Percentiles rank a stretch among this genome's conserved stretches.
Evolutionary conservation across 331 rosid genomes (phyloP).

Genomic region (Dryas integrifolia): DNA sequence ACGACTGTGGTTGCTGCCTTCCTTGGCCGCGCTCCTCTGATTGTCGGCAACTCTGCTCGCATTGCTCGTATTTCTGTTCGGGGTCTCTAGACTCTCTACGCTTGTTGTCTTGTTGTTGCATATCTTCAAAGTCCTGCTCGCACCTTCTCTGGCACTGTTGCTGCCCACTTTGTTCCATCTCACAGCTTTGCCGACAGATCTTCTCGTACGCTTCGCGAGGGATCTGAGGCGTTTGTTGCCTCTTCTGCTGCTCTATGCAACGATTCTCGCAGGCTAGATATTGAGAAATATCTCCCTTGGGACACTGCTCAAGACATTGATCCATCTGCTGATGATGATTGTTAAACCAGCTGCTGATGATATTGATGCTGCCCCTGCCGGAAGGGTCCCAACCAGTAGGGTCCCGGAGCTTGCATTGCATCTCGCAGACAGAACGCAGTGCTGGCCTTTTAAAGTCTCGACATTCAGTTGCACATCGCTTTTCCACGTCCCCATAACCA

Average conservation of each 20-base stretch:
- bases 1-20: background rate
- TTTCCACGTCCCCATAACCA: background rate
- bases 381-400: too few species aligned
- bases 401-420: too few species aligned
- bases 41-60: conserved; percentile 11
- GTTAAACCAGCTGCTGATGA: too few species aligned
- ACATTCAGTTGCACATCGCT: background rate
- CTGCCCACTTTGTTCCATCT: background rate
- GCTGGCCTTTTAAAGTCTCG: too few species aligned
- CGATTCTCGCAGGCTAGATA: background rate
- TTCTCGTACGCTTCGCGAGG: background rate
- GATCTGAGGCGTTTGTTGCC: background rate
- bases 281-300: too few species aligned
- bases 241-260: background rate
- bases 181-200: conserved; percentile 14
- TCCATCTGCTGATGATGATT: too few species aligned
- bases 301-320: too few species aligned
- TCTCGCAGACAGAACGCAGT: too few species aligned
- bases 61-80: background rate
- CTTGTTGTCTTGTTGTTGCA: too few species aligned
- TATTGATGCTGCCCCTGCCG: too few species aligned
- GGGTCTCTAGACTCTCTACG: too few species aligned
- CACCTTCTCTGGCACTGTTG: conserved; percentile 25
- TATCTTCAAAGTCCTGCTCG: background rate
- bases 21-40: background rate